Evolutionary conservation across 768 basidiomycete genomes (phyloP).

Genomic region (Russula sp.): DNA sequence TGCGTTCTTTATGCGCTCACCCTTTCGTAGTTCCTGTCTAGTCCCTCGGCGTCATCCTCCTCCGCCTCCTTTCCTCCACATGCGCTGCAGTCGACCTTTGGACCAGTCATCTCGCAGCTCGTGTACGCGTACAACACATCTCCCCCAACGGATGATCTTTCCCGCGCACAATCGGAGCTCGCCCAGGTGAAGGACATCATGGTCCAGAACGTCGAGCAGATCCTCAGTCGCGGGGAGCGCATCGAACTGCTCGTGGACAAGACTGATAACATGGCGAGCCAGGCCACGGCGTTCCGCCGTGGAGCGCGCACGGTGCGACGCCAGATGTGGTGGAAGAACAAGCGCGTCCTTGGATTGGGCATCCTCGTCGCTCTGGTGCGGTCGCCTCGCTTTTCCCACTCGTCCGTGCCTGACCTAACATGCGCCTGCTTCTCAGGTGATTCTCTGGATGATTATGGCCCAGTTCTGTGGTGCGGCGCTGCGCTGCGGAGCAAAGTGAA

Average conservation of each 20-base stretch:
- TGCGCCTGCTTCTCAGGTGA: slow-evolving; percentile 38
- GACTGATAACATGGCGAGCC: slow-evolving; percentile 91
- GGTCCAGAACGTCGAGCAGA: slow-evolving; percentile 98
- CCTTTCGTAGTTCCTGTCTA: slow-evolving; percentile 47
- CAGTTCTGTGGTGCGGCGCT: slow-evolving; percentile 85
- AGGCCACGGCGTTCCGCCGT: slow-evolving; percentile 88
- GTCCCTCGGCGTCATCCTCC: slow-evolving; percentile 59
- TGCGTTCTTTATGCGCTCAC: slow-evolving; percentile 1
- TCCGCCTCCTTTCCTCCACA: slow-evolving; percentile 41
- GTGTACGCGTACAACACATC: slow-evolving; percentile 86
- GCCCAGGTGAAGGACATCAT: slow-evolving; percentile 93
- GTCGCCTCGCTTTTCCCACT: slow-evolving; percentile 22
- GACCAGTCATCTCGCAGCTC: slow-evolving; percentile 61
- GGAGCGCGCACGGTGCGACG: slow-evolving; percentile 79
- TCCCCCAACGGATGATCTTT: slow-evolving; percentile 83
- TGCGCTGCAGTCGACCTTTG: slow-evolving; percentile 66
- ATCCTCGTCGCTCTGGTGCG: slow-evolving; percentile 66
- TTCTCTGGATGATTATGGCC: slow-evolving; percentile 79
- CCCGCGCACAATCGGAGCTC: slow-evolving; percentile 84
- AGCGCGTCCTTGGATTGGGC: slow-evolving; percentile 59
- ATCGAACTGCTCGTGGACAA: slow-evolving; percentile 96
- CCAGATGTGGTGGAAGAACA: slow-evolving; percentile 89
- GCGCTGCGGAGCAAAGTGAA: slow-evolving; percentile 46
- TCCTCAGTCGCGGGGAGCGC: slow-evolving; percentile 88
- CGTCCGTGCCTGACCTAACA: slow-evolving; percentile 15